phyloP scores from a whole-genome alignment of 768 basidiomycete species.

The Lyophyllum semitale region DNA sequence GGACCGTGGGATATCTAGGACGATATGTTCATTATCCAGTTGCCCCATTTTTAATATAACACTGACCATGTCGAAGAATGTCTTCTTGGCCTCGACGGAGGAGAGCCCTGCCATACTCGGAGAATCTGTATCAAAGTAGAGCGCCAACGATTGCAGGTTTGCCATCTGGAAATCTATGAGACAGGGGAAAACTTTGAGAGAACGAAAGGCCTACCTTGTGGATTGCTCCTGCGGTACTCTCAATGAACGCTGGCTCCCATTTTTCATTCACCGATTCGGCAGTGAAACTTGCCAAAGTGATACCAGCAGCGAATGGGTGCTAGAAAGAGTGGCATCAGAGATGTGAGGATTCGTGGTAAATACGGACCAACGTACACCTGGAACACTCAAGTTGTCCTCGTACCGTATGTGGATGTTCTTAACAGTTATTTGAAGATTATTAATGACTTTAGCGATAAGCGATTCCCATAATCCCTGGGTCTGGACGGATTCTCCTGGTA shows the following conservation, averaged over 20 bases:
- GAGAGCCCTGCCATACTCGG: slow-evolving; percentile 72
- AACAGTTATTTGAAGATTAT: slow-evolving; percentile 94
- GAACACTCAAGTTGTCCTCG: slow-evolving; percentile 92
- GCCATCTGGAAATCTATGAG: slow-evolving; percentile 58
- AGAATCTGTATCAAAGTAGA: slow-evolving; percentile 96
- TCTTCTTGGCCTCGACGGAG: slow-evolving; percentile 64
- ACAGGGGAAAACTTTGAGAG: neutral
- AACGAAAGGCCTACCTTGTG: slow-evolving; percentile 66
- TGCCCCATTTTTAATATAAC: neutral
- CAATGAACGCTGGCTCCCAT: slow-evolving; percentile 92
- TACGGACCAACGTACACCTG: slow-evolving; percentile 63
- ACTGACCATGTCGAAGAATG: slow-evolving; percentile 73
- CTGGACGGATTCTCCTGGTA: slow-evolving; percentile 57
- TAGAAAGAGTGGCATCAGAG: slow-evolving; percentile 29
- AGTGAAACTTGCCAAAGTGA: slow-evolving; percentile 86
- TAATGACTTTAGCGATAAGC: slow-evolving; percentile 85
- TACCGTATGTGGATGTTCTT: slow-evolving; percentile 96
- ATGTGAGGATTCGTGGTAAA: neutral
- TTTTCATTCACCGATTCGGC: slow-evolving; percentile 85
- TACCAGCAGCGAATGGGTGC: slow-evolving; percentile 93
- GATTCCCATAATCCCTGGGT: slow-evolving; percentile 86
- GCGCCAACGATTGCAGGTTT: slow-evolving; percentile 79
- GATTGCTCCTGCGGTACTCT: slow-evolving; percentile 82
- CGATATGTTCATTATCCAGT: neutral
- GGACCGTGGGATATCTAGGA: slow-evolving; percentile 47